A percentile compares a stretch with the other conserved stretches of the same genome.
These are phyloP conservation scores for Phoenix roebelenii DNA, from an alignment of 176 grass and related monocot genomes.

Conservation along the genomic window DNA sequence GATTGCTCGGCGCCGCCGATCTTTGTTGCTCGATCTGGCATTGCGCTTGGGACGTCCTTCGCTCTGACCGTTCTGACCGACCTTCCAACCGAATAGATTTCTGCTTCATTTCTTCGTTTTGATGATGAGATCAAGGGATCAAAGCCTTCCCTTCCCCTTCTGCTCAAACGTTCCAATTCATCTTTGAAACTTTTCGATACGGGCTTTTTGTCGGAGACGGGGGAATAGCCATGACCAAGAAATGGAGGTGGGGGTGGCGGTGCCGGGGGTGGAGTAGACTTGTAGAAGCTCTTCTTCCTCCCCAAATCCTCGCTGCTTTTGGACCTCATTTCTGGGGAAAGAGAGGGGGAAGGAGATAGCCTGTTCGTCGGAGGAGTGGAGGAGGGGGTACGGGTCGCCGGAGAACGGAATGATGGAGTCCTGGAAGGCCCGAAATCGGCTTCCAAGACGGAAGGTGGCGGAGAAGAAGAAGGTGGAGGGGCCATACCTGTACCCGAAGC, in stretches of 20 bases:
- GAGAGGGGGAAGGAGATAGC: conserved; percentile 43
- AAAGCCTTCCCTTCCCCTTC: conserved; percentile 14
- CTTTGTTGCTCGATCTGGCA: too few relatives aligned
- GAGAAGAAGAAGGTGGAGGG: background rate
- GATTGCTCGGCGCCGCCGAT: too few relatives aligned
- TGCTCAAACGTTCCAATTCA: conserved; percentile 62
- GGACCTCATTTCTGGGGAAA: conserved; percentile 30
- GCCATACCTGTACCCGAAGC: background rate
- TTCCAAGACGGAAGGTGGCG: background rate
- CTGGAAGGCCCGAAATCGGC: background rate
- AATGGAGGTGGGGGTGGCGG: conserved; percentile 68
- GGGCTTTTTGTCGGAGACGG: conserved; percentile 29
- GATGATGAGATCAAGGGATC: background rate
- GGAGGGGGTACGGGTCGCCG: conserved; percentile 2
- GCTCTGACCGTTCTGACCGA: conserved; percentile 53
- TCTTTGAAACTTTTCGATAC: conserved; percentile 63
- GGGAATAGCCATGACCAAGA: conserved; percentile 38
- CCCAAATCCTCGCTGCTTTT: conserved; percentile 41
- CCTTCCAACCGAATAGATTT: conserved; percentile 25
- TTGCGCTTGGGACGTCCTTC: conserved; percentile 21
- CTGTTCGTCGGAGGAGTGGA: conserved; percentile 23
- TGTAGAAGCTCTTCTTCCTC: conserved; percentile 41
- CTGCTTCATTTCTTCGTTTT: conserved; percentile 39
- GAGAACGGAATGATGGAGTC: background rate
- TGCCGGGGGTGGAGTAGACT: conserved; percentile 21